Conservation (phyloP, 306 rosid species). For the Prunus fruticosa region DNA sequence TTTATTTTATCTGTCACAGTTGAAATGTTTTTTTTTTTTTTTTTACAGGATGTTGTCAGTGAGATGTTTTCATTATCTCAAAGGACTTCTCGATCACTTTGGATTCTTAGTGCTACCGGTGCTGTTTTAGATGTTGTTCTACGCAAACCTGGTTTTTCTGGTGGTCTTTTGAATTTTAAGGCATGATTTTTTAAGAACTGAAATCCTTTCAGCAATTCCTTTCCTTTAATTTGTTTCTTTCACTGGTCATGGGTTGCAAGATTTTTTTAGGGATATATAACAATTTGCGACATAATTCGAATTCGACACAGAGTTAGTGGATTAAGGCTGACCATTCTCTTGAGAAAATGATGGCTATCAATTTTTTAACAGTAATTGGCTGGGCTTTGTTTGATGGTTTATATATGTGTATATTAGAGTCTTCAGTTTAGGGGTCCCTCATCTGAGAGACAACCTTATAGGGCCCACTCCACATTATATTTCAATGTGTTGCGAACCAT, state of each 20-base stretch:
- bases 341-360: no score
- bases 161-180: slow-evolving; percentile 33
- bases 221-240: background rate
- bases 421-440: no score
- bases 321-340: background rate
- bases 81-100: slow-evolving; percentile 19
- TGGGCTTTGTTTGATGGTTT: no score
- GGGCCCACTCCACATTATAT: no score
- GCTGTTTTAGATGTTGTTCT: slow-evolving; percentile 29
- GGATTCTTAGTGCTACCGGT: slow-evolving; percentile 55
- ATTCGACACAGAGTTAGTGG: background rate
- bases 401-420: no score
- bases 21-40: no score
- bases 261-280: no score
- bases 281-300: background rate
- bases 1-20: background rate
- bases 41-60: slow-evolving; percentile 39
- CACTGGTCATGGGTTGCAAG: background rate
- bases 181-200: slow-evolving; percentile 19
- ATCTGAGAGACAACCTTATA: no score
- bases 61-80: slow-evolving; percentile 20
- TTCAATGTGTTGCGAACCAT: no score
- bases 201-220: background rate
- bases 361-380: no score
- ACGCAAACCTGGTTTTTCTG: slow-evolving; percentile 12